Evolutionary conservation across 495 filamentous ascomycete genomes (phyloP).

Genomic region (Hypoxylon rickii): DNA sequence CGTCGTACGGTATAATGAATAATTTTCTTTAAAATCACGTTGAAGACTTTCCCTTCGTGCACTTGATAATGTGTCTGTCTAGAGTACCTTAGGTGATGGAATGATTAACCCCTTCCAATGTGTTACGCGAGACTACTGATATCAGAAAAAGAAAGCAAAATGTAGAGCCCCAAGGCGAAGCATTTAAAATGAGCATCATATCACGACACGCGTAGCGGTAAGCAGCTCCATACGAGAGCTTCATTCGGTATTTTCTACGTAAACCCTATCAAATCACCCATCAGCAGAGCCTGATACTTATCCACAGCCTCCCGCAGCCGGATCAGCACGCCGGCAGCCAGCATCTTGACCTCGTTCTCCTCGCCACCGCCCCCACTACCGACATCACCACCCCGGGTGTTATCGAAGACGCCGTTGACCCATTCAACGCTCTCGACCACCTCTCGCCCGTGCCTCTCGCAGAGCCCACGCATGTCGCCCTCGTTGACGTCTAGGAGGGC

Average conservation of each 20-base stretch:
- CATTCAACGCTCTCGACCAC: constrained; percentile 61
- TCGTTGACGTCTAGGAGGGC: constrained; percentile 86
- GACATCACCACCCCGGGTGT: constrained; percentile 48
- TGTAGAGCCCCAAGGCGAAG: too few species aligned
- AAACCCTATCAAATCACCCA: constrained; percentile 63
- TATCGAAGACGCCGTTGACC: constrained; percentile 48
- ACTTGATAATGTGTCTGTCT: too few species aligned
- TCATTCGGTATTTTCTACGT: constrained; percentile 7
- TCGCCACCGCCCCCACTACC: constrained; percentile 50
- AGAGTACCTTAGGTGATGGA: too few species aligned
- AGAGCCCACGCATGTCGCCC: constrained; percentile 73
- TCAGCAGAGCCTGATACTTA: constrained; percentile 70
- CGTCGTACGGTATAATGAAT: neutral
- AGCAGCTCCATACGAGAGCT: neutral
- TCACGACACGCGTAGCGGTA: too few species aligned
- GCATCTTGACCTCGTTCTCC: constrained; percentile 65
- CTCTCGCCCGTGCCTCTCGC: constrained; percentile 61
- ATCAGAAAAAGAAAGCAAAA: too few species aligned
- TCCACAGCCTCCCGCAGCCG: constrained; percentile 78
- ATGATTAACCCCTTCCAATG: too few species aligned
- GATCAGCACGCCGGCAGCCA: constrained; percentile 84
- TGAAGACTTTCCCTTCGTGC: too few species aligned
- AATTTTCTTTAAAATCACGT: too few species aligned
- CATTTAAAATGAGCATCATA: too few species aligned
- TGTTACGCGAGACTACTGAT: too few species aligned